Conservation (phyloP, 495 filamentous ascomycete genomes). For the Parmelia sp. region DNA sequence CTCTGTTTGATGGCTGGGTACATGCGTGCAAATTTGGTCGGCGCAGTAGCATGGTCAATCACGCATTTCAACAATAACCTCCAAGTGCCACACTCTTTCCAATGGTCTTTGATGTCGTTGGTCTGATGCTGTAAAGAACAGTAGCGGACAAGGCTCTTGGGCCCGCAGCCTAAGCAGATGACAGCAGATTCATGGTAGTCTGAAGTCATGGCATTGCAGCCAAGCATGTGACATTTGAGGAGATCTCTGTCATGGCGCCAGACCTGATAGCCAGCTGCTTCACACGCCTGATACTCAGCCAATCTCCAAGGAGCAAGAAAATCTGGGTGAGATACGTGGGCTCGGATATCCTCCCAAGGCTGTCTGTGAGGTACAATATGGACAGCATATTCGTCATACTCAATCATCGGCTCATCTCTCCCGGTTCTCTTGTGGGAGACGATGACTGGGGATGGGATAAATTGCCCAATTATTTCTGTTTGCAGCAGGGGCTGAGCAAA, state of each 20-base stretch:
- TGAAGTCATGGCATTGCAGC: slow-evolving; percentile 47
- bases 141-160: slow-evolving; percentile 37
- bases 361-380: slow-evolving; percentile 13
- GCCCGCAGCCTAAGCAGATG: slow-evolving; percentile 43
- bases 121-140: slow-evolving; percentile 38
- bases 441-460: slow-evolving; percentile 8
- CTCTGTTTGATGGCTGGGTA: slow-evolving; percentile 17
- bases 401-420: slow-evolving; percentile 3
- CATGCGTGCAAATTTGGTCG: slow-evolving; percentile 8
- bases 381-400: slow-evolving; percentile 11
- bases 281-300: slow-evolving; percentile 24
- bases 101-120: slow-evolving; percentile 35
- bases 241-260: slow-evolving; percentile 22
- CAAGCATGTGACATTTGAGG: slow-evolving; percentile 26
- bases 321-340: slow-evolving; percentile 19
- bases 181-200: slow-evolving; percentile 36
- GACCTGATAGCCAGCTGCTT: slow-evolving; percentile 18
- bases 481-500: neutral
- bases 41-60: slow-evolving; percentile 19
- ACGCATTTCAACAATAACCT: slow-evolving; percentile 7
- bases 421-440: slow-evolving; percentile 8
- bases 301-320: slow-evolving; percentile 16
- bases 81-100: slow-evolving; percentile 29
- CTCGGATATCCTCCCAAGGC: slow-evolving; percentile 17
- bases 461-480: neutral